These are phyloP conservation scores for Pseudonitzschia multistriata DNA, from an alignment of 108 stramenopile species.

Conservation along the genomic window DNA sequence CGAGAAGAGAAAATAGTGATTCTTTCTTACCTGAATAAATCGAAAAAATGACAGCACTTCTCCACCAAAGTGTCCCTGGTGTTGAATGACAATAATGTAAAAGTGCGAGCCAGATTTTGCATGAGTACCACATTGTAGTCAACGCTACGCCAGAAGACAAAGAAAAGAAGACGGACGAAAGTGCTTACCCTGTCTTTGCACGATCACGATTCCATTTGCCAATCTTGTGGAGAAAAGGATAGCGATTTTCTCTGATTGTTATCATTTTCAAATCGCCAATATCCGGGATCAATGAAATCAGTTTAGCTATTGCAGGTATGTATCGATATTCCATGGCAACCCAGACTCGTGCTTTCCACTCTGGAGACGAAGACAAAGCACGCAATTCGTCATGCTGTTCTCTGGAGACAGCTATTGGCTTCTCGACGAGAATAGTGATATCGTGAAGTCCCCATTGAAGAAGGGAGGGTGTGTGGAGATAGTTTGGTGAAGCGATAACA, in stretches of 20 bases:
- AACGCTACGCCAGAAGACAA: not conserved
- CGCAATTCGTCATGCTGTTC: slow-evolving; percentile 59
- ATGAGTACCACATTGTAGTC: too few species aligned
- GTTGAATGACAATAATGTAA: not conserved
- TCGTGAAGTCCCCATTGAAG: slow-evolving; percentile 63
- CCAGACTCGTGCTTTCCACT: slow-evolving; percentile 69
- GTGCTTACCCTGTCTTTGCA: slow-evolving; percentile 60
- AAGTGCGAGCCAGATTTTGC: not conserved
- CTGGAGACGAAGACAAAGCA: slow-evolving; percentile 24
- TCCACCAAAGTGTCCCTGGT: slow-evolving; percentile 60
- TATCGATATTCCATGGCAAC: slow-evolving; percentile 89
- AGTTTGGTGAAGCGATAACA: slow-evolving; percentile 81
- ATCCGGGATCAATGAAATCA: slow-evolving; percentile 56
- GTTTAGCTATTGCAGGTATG: slow-evolving; percentile 80
- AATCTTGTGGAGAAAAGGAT: slow-evolving; percentile 78
- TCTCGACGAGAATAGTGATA: slow-evolving; percentile 73
- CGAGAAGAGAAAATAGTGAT: not conserved
- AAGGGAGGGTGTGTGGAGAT: slow-evolving; percentile 69
- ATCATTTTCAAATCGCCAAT: slow-evolving; percentile 80
- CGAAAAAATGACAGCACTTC: slow-evolving; percentile 88
- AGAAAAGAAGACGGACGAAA: not conserved
- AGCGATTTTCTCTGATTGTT: slow-evolving; percentile 83
- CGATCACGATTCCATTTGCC: slow-evolving; percentile 79
- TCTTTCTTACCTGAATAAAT: slow-evolving; percentile 56
- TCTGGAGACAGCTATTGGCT: slow-evolving; percentile 76